These are phyloP conservation scores for Tilletiopsis washingtonensis DNA, from an alignment of 1,284 basidiomycete genomes.

Conservation along the genomic window DNA sequence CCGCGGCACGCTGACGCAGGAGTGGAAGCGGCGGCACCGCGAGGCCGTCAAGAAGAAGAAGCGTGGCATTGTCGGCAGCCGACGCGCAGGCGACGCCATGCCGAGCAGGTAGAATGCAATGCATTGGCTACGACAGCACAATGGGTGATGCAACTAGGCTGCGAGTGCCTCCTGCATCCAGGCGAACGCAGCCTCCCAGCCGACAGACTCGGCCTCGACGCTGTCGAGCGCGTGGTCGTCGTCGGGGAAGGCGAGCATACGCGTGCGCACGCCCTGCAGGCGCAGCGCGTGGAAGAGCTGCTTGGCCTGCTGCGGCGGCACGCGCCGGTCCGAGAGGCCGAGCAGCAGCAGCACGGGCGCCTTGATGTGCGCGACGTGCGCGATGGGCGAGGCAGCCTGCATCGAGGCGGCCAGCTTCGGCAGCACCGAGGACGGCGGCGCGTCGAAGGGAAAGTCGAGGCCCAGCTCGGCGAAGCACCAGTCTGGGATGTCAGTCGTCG, in stretches of 20 bases:
- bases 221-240: conserved; percentile 16
- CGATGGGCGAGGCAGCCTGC: conserved; percentile 57
- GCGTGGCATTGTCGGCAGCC: conserved; percentile 47
- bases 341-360: conserved; percentile 58
- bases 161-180: no score
- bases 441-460: conserved; percentile 47
- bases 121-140: no score
- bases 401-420: conserved; percentile 53
- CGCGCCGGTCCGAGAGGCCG: conserved; percentile 59
- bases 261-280: not conserved
- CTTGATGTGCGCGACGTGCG: conserved; percentile 54
- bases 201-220: conserved; percentile 7
- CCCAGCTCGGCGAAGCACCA: conserved; percentile 62
- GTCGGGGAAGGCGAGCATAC: conserved; percentile 9
- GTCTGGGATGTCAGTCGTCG: conserved; percentile 62
- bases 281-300: conserved; percentile 24
- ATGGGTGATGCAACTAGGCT: no score
- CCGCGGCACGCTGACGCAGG: conserved; percentile 22
- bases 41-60: conserved; percentile 32
- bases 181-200: conserved; percentile 2
- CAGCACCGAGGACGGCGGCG: conserved; percentile 49
- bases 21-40: conserved; percentile 33
- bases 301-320: conserved; percentile 59
- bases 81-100: no score
- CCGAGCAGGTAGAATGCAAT: no score